Conservation (phyloP, 169 alveolate species). For the Amoebophrya sp. region DNA sequence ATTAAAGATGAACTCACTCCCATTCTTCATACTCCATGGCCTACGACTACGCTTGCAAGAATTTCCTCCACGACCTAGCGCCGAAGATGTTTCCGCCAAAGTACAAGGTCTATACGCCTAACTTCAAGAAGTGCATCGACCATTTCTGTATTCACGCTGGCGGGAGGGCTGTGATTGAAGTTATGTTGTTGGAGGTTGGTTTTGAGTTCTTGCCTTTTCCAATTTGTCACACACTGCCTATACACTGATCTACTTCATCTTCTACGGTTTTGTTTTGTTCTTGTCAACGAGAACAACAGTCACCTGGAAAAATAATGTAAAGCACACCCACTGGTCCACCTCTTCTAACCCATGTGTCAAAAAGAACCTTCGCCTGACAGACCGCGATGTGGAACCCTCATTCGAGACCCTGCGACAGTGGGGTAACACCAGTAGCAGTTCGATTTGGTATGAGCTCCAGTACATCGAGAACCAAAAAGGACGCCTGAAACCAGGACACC, state of each 20-base stretch:
- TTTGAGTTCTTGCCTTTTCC: too few species aligned
- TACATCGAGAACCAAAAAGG: not conserved
- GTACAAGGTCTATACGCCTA: constrained; percentile 11
- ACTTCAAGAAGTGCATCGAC: constrained; percentile 33
- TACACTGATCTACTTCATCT: too few species aligned
- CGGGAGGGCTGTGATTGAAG: constrained; percentile 31
- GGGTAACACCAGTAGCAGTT: constrained; percentile 28
- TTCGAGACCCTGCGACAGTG: not conserved
- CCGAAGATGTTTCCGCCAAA: not conserved
- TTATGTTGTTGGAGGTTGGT: too few species aligned
- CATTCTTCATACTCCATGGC: not conserved
- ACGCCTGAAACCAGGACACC: constrained; percentile 3
- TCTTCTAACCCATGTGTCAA: too few species aligned
- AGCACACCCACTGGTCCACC: too few species aligned
- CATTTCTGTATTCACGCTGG: constrained; percentile 36
- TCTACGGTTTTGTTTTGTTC: too few species aligned
- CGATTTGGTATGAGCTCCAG: constrained; percentile 35
- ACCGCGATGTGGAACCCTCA: constrained; percentile 30
- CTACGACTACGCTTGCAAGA: not conserved
- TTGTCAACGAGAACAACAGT: too few species aligned
- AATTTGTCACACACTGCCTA: too few species aligned
- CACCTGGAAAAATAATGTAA: too few species aligned
- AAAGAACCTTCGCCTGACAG: not conserved
- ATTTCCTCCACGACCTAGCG: not conserved
- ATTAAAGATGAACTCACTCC: too few species aligned